A percentile compares a stretch with the other conserved stretches of the same genome.
Conservation (phyloP, 2,329 filamentous ascomycete genomes). For the Alternaria burnsii region DNA sequence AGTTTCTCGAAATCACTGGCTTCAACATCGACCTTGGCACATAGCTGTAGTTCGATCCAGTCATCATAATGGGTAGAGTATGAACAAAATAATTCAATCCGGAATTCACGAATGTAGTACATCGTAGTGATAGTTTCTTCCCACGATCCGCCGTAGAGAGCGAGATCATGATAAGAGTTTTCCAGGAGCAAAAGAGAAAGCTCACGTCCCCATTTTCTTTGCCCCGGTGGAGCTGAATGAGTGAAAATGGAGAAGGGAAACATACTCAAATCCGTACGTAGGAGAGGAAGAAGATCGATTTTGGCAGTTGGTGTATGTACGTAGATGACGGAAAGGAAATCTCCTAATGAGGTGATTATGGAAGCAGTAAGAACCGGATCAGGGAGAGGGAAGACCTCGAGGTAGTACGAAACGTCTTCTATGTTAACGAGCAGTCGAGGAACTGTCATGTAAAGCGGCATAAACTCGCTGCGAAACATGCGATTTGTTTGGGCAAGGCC, state of each 20-base stretch:
- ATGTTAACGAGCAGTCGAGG: rapidly evolving
- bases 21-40: background rate
- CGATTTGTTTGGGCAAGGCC: rapidly evolving
- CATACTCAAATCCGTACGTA: background rate
- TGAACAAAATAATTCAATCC: too few relatives aligned
- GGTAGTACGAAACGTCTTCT: background rate
- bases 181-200: too few relatives aligned
- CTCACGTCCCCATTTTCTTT: too few relatives aligned
- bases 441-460: background rate
- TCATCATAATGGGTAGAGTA: too few relatives aligned
- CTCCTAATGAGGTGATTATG: background rate
- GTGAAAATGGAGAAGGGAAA: too few relatives aligned
- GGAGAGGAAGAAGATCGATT: background rate
- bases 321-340: too few relatives aligned
- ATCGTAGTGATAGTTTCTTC: too few relatives aligned
- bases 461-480: background rate
- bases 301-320: too few relatives aligned
- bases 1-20: background rate
- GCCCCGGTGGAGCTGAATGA: too few relatives aligned
- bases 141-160: too few relatives aligned
- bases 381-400: background rate
- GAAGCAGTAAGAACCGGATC: background rate
- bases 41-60: background rate
- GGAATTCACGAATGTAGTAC: too few relatives aligned
- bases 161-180: too few relatives aligned